These are phyloP conservation scores for Ogataea siamensis DNA, from an alignment of 805 yeast species.

Conservation along the genomic window DNA sequence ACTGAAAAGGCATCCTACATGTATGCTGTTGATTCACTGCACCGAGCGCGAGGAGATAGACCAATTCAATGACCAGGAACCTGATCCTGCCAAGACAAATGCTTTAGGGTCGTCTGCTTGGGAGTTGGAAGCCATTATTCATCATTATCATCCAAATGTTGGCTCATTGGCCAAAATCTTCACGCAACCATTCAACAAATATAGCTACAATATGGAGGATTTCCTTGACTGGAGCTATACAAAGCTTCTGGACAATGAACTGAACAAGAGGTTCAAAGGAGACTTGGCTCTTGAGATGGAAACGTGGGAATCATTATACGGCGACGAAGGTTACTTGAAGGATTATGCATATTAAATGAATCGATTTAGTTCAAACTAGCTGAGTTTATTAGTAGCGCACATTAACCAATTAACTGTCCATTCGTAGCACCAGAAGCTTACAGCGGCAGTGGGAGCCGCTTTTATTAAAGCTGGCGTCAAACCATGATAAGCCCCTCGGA, in stretches of 20 bases:
- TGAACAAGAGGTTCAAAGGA: conserved; percentile 60
- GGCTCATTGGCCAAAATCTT: conserved; percentile 88
- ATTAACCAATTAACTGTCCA: conserved; percentile 26
- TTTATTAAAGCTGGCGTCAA: conserved; percentile 67
- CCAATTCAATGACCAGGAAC: conserved; percentile 61
- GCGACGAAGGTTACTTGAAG: conserved; percentile 26
- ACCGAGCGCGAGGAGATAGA: conserved; percentile 48
- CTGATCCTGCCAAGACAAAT: conserved; percentile 72
- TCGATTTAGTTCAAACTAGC: conserved; percentile 1
- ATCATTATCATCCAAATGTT: conserved; percentile 93
- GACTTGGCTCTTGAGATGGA: conserved; percentile 81
- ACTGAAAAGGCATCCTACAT: conserved; percentile 87
- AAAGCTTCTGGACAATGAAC: conserved; percentile 61
- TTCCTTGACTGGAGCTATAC: conserved; percentile 88
- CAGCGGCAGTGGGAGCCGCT: conserved; percentile 69
- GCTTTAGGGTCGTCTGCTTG: conserved; percentile 87
- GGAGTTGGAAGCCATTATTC: conserved; percentile 75
- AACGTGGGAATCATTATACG: conserved; percentile 42
- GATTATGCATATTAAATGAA: conserved; percentile 19
- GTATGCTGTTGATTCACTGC: conserved; percentile 84
- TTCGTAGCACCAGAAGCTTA: conserved; percentile 36
- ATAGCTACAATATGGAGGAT: conserved; percentile 86
- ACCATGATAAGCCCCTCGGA: conserved; percentile 72
- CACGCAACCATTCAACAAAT: conserved; percentile 85
- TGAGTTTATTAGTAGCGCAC: conserved; percentile 8